Percentiles rank a stretch among this genome's conserved stretches.
Evolutionary conservation across 1,284 basidiomycete genomes (phyloP).

Genomic region (Inonotus obliquus): DNA sequence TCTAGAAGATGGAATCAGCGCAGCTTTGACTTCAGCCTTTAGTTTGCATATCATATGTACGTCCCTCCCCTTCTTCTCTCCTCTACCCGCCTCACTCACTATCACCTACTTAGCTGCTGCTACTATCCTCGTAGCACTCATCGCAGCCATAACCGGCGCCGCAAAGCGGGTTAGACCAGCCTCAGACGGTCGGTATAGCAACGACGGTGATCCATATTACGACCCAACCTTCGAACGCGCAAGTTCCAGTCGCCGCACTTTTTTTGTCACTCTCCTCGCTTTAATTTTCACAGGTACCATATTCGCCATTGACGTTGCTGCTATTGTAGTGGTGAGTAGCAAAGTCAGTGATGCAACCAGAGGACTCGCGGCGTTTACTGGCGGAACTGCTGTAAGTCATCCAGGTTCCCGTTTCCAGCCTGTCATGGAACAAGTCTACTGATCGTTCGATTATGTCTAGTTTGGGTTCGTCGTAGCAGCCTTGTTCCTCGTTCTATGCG

Average conservation of each 20-base stretch:
- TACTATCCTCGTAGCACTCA: not conserved
- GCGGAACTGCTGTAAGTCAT: conserved; percentile 12
- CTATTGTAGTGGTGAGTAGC: not conserved
- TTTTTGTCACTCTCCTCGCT: not conserved
- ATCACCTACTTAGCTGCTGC: not conserved
- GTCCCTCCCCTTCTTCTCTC: not conserved
- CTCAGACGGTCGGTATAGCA: not conserved
- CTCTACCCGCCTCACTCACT: not conserved
- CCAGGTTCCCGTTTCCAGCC: not conserved
- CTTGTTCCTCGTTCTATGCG: not conserved
- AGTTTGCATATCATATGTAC: conserved; percentile 4
- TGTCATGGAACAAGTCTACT: not conserved
- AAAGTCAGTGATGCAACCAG: not conserved
- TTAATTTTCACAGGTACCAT: not conserved
- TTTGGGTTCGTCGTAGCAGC: conserved; percentile 6
- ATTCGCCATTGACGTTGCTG: conserved; percentile 5
- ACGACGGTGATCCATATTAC: not conserved
- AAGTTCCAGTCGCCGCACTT: not conserved
- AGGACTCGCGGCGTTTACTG: not conserved
- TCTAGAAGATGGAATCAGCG: not conserved
- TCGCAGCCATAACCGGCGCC: not conserved
- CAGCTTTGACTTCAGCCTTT: not conserved
- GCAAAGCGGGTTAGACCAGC: not conserved
- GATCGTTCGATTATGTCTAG: not conserved
- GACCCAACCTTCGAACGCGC: not conserved